Evolutionary conservation across 768 basidiomycete species (phyloP).

Genomic region (Podaxis sp.): DNA sequence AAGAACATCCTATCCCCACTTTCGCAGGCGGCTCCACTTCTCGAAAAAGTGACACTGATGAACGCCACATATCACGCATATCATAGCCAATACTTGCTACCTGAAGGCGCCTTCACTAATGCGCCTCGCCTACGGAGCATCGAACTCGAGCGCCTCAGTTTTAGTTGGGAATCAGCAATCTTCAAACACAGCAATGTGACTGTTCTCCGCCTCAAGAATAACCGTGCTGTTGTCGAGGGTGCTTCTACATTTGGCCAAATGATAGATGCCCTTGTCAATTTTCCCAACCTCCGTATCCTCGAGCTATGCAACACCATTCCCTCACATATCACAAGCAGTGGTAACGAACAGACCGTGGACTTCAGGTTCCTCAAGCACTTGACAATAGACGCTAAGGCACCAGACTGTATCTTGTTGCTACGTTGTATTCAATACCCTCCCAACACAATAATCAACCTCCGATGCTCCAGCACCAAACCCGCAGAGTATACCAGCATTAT

Average conservation of each 20-base stretch:
- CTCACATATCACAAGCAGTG: not conserved
- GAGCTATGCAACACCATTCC: not conserved
- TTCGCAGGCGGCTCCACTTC: not conserved
- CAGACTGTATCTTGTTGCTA: not conserved
- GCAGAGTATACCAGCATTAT: not conserved
- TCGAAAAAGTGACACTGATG: not conserved
- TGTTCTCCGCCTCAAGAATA: not conserved
- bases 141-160: not conserved
- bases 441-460: not conserved
- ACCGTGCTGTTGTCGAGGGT: not conserved
- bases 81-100: not conserved
- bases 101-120: not conserved
- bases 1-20: not conserved
- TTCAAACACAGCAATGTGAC: conserved; percentile 8
- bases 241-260: not conserved
- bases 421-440: conserved; percentile 3
- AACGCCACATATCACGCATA: not conserved
- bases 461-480: not conserved
- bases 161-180: conserved; percentile 1
- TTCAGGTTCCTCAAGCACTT: not conserved
- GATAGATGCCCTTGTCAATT: conserved; percentile 1
- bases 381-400: not conserved
- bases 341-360: not conserved
- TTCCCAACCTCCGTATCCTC: conserved; percentile 3
- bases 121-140: conserved; percentile 3